Base-by-base conservation (phyloP, 2,329 filamentous ascomycete species). In the Colletotrichum sp. region DNA sequence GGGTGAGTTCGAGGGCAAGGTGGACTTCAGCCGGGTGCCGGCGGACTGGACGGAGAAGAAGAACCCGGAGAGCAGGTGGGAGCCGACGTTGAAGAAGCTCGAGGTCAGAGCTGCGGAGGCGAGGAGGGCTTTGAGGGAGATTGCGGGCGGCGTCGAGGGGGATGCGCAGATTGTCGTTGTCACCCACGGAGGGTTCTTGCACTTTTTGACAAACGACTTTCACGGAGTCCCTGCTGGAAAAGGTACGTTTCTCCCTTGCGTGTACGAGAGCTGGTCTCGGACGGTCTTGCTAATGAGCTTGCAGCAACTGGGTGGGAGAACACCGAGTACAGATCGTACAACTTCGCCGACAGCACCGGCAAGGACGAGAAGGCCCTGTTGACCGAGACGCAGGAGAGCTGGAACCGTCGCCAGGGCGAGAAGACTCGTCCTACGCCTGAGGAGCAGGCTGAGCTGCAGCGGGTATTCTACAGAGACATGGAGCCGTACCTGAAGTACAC, bases 181-280 rank as follows among this genome's bases (percentile, higher is more conserved):
- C 9, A 94, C 95, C 5, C 96, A 98, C 80, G 96, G 96, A 3
- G 95, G 94, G 1, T 94, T 96, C 79, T 83, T 98, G 80, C 96
- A 98, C 83, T 98, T 95, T 80, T 86, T 98, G 77, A 97, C 95
- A 0, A 91, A 96, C 79, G 95, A 98, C 81, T 98, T 93, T 92
- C 88, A 92, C 70, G 94, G 92, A 57, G 89, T 90, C 28, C 82
- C 85, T 80, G 80, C 87, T 5, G 80, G 80, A 1, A 77, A 76
- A 75, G 85, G 88, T 89, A 83, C 72, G 87, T 82, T 34, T 15
- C 15, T 13, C 6, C 9, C 15, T 10, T 1, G 0, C 16, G 18
- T 8, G 0, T 0, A 21, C 24, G 52, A 39, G 21, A 68, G 21
- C 52, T 66, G n/a, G 77, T 39, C 8, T 9, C 18, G 10, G 59